Evolutionary conservation across 495 filamentous ascomycete species (phyloP), one percentile per base, ranked within the genome.

Genomic region (Emericellopsis terricola): DNA sequence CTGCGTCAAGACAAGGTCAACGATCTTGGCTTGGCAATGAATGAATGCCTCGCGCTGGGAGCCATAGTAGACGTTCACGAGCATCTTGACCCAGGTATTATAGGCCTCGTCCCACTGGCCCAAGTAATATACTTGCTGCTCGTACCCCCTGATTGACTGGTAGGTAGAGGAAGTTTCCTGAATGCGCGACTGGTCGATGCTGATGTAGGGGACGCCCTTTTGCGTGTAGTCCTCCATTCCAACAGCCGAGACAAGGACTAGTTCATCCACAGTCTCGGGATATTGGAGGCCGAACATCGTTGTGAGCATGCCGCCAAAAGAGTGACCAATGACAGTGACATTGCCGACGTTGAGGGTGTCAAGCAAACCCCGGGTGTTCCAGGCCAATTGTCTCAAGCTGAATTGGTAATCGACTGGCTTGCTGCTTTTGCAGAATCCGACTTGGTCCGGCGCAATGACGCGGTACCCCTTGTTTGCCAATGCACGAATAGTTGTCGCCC

Each of bases 341-440:
- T 45, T 54, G 28, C 36, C 38, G 31, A 53, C 32, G 3, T 34
- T 39, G 6, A 62, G 45, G 13, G 41, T 35, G 10, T 41, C 38
- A 4, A 65, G 34, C 2, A 65, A 46, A 17, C 36, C 42, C 29
- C 43, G 41, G 33, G 55, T 60, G 43, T 65, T 62, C 18, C 46
- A 46, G 2, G 55, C 47, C 6, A 63, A 46, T 40, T 59, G 56
- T 15, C 53, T 47, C 7, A 63, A 38, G 21, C 40, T 57, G 43
- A 57, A 65, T 41, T 61, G 55, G 39, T 65, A 63, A 9, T 29
- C 33, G 10, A 34, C 31, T 3, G 60, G 57, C 40, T 65, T 63
- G 8, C 52, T 49, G n/a, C 54, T 59, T 42, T 62, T 62, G 53
- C 60, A 64, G 30, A 57, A 64, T 26, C 60, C 60, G 32, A 64